These are phyloP conservation scores for Kokia cookei DNA, from an alignment of 441 rosid genomes.

Conservation along the genomic window DNA sequence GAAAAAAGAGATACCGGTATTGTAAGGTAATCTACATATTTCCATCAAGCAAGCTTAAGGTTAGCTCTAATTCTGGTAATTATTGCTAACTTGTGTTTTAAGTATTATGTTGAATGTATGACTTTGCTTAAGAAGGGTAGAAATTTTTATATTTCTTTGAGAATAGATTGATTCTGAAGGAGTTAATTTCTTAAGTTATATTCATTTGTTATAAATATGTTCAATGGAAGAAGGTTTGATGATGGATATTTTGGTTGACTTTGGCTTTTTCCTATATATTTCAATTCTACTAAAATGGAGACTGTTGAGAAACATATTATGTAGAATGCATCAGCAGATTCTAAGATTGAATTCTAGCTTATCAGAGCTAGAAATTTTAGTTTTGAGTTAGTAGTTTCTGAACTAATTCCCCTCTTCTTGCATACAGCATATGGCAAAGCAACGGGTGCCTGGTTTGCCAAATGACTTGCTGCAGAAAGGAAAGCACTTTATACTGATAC, in stretches of 20 bases:
- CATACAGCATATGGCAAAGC: slow-evolving; percentile 67
- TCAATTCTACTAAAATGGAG: background rate
- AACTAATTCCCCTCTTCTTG: background rate
- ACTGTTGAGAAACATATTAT: background rate
- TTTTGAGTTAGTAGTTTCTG: background rate
- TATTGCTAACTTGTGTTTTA: background rate
- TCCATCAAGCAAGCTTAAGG: background rate
- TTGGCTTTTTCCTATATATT: background rate
- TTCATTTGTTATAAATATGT: background rate
- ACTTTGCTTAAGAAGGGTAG: background rate
- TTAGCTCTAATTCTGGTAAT: background rate
- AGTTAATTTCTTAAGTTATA: background rate
- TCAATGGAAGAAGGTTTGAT: background rate
- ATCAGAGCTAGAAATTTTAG: background rate
- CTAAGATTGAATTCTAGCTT: slow-evolving; percentile 1
- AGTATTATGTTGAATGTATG: background rate
- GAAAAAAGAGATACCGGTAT: slow-evolving; percentile 60
- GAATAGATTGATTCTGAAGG: background rate
- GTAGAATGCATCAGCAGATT: background rate
- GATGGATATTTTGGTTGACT: background rate
- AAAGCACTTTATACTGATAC: slow-evolving; percentile 73
- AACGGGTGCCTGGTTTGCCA: slow-evolving; percentile 54
- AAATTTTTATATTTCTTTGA: background rate
- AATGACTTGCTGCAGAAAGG: slow-evolving; percentile 67
- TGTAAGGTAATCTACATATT: slow-evolving; percentile 59